These are phyloP conservation scores for Meyerozyma sp. DNA, from an alignment of 1,139 yeast genomes.

Conservation along the genomic window DNA sequence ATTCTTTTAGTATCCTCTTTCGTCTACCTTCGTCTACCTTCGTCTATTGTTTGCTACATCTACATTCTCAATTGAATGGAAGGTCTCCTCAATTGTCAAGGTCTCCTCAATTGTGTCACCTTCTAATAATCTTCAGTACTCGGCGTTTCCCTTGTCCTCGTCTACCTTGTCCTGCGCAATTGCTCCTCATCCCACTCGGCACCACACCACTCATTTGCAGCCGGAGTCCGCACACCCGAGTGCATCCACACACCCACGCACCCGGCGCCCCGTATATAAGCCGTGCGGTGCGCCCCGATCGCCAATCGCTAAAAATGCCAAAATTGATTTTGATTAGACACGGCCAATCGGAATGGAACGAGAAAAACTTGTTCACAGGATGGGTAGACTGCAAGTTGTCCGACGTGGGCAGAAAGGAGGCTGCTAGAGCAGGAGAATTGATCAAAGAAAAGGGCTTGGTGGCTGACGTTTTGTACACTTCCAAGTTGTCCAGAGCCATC, in stretches of 20 bases:
- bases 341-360: conserved; percentile 99
- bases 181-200: too few species aligned
- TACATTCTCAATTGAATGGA: too few species aligned
- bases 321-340: conserved; percentile 85
- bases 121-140: too few species aligned
- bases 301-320: conserved; percentile 33
- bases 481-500: conserved; percentile 90
- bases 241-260: not conserved
- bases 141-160: too few species aligned
- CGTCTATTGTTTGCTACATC: too few species aligned
- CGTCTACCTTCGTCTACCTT: too few species aligned
- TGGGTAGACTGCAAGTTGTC: conserved; percentile 96
- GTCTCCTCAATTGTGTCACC: too few species aligned
- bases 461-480: conserved; percentile 89
- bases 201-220: not conserved
- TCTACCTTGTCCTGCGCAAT: too few species aligned
- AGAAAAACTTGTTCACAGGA: conserved; percentile 96
- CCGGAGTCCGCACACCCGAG: conserved; percentile 1
- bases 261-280: not conserved
- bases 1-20: too few species aligned
- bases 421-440: conserved; percentile 89
- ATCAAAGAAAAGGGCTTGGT: conserved; percentile 79
- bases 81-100: too few species aligned
- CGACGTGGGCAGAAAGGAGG: conserved; percentile 83
- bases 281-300: not conserved